A percentile compares a stretch with the other conserved stretches of the same genome.
Conservation (phyloP, 148 eudicot species). For the Polygonum aviculare region DNA sequence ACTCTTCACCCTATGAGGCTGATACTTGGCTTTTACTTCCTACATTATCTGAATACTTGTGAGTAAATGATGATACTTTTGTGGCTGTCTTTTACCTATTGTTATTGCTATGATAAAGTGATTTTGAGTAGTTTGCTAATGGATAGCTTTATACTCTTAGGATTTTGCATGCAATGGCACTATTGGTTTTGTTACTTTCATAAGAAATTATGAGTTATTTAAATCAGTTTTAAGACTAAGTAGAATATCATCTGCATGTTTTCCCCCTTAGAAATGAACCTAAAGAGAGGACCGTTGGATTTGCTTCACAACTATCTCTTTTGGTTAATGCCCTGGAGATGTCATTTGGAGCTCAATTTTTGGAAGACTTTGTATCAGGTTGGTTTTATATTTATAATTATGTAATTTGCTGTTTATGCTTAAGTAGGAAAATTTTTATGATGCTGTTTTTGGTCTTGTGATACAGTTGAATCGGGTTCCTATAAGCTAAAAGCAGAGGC, state of each 20-base stretch:
- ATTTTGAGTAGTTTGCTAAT: not conserved
- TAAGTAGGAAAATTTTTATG: not conserved
- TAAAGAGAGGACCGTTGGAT: slow-evolving; percentile 49
- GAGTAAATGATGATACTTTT: slow-evolving; percentile 20
- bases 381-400: slow-evolving; percentile 5
- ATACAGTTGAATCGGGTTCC: slow-evolving; percentile 62
- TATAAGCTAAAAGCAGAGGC: slow-evolving; percentile 65
- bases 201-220: not conserved
- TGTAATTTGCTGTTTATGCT: slow-evolving; percentile 1
- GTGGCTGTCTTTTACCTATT: not conserved
- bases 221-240: not conserved
- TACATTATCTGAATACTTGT: slow-evolving; percentile 36
- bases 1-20: slow-evolving; percentile 83
- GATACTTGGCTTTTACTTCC: slow-evolving; percentile 72
- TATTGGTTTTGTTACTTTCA: not conserved
- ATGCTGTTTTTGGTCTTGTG: slow-evolving; percentile 4
- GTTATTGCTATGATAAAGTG: not conserved
- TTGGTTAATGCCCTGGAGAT: slow-evolving; percentile 58
- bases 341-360: slow-evolving; percentile 72
- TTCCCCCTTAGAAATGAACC: slow-evolving; percentile 29
- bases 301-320: slow-evolving; percentile 83
- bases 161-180: not conserved
- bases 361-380: slow-evolving; percentile 98
- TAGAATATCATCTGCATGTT: not conserved
- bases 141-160: not conserved